These are phyloP conservation scores for Xylaria longipes DNA, from an alignment of 495 filamentous ascomycete species.

Conservation along the genomic window DNA sequence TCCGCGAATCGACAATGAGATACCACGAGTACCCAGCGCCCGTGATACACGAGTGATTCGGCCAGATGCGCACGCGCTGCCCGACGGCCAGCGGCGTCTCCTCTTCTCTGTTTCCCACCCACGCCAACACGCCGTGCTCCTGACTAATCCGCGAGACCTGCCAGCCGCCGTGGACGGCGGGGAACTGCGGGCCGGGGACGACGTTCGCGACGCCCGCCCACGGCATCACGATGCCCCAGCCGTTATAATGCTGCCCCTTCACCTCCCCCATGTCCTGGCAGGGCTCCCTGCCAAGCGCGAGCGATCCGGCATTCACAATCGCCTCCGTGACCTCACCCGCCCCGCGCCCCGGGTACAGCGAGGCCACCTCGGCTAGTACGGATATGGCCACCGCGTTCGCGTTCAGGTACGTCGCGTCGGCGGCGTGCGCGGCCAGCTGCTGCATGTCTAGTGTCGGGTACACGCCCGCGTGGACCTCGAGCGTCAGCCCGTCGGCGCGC, in stretches of 20 bases:
- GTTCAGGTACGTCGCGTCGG: slow-evolving; percentile 44
- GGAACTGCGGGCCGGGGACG: slow-evolving; percentile 46
- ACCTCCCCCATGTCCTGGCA: slow-evolving; percentile 52
- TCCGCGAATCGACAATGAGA: slow-evolving; percentile 72
- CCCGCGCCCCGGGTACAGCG: slow-evolving; percentile 68
- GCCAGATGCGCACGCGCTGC: slow-evolving; percentile 73
- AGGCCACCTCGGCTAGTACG: slow-evolving; percentile 74
- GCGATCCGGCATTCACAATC: slow-evolving; percentile 70
- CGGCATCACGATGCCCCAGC: slow-evolving; percentile 74
- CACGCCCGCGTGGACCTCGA: slow-evolving; percentile 77
- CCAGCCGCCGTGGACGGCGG: slow-evolving; percentile 60
- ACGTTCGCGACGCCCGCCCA: slow-evolving; percentile 51
- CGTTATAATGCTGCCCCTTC: slow-evolving; percentile 60
- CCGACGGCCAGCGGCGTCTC: slow-evolving; percentile 65
- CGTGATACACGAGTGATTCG: slow-evolving; percentile 86
- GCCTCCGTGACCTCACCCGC: slow-evolving; percentile 63
- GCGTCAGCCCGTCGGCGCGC: slow-evolving; percentile 39
- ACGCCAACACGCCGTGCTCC: slow-evolving; percentile 69
- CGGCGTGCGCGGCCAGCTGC: slow-evolving; percentile 76
- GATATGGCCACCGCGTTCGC: slow-evolving; percentile 68
- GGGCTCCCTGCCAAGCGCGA: slow-evolving; percentile 80
- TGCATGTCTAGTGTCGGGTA: slow-evolving; percentile 82
- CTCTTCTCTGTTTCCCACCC: slow-evolving; percentile 49
- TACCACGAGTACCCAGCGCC: slow-evolving; percentile 77
- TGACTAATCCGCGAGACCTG: slow-evolving; percentile 66